Evolutionary conservation across 345 rosid genomes (phyloP).

Genomic region (Arabidopsis thaliana): TAIR10.1 NC_003074.8:5545501-5546000

Average conservation of each 20-base stretch:
- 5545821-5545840: constrained; percentile 76
- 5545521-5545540: constrained; percentile 71
- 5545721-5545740: constrained; percentile 81
- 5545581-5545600: neutral
- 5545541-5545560: constrained; percentile 52
- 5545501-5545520: constrained; percentile 76
- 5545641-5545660: constrained; percentile 77
- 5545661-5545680: constrained; percentile 69
- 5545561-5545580: constrained; percentile 1
- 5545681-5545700: constrained; percentile 67
- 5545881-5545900: constrained; percentile 88
- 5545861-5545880: constrained; percentile 88
- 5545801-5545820: constrained; percentile 82
- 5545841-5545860: constrained; percentile 74
- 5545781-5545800: constrained; percentile 98
- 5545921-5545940: constrained; percentile 19
- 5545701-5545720: constrained; percentile 75
- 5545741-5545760: constrained; percentile 83
- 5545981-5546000: constrained; percentile 55
- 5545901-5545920: constrained; percentile 16
- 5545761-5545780: constrained; percentile 92
- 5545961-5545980: neutral
- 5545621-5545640: constrained; percentile 33
- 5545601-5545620: neutral
- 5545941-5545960: neutral